A percentile compares a stretch with the other conserved stretches of the same genome.
Evolutionary conservation across 163 green algal genomes (phyloP).

Genomic region (Scenedesmus sp.): DNA sequence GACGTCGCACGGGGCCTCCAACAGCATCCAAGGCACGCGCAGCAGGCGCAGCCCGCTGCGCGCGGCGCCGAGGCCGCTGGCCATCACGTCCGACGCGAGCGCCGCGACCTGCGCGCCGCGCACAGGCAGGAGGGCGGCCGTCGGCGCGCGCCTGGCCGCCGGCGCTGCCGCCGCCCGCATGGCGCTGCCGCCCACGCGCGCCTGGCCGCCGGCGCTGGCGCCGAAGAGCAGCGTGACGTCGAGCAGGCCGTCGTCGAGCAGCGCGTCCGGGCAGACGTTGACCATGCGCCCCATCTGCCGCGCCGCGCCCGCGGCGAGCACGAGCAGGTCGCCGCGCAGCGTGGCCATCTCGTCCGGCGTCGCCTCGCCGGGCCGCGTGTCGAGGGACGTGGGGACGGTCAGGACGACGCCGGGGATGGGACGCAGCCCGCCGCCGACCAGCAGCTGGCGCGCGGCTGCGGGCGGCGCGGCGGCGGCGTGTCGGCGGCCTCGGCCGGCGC

Average conservation of each 20-base stretch:
- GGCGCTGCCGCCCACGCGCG: too few species aligned
- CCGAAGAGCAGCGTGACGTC: slow-evolving; percentile 54
- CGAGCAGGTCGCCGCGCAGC: slow-evolving; percentile 34
- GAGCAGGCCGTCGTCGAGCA: slow-evolving; percentile 65
- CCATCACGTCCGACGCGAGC: slow-evolving; percentile 44
- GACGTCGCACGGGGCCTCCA: slow-evolving; percentile 21
- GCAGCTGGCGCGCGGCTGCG: slow-evolving; percentile 34
- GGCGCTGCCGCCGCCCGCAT: too few species aligned
- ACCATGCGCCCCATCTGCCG: slow-evolving; percentile 48
- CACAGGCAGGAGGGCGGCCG: too few species aligned
- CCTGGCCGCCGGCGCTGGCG: slow-evolving; percentile 4
- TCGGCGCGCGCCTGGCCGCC: too few species aligned
- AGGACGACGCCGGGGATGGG: slow-evolving; percentile 19
- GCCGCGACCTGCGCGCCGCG: slow-evolving; percentile 7
- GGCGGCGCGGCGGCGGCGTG: not conserved
- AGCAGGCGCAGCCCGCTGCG: slow-evolving; percentile 46
- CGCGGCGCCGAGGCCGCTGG: slow-evolving; percentile 23
- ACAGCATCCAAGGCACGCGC: slow-evolving; percentile 59
- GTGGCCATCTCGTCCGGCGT: not conserved
- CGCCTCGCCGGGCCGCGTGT: not conserved
- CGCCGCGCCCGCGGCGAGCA: slow-evolving; percentile 27
- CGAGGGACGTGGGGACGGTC: slow-evolving; percentile 10
- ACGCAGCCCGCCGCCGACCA: slow-evolving; percentile 28
- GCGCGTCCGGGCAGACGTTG: slow-evolving; percentile 52
- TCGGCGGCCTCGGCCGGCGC: not conserved